Conservation (phyloP, 2,329 filamentous ascomycete species). For the Drechslera avenae region DNA sequence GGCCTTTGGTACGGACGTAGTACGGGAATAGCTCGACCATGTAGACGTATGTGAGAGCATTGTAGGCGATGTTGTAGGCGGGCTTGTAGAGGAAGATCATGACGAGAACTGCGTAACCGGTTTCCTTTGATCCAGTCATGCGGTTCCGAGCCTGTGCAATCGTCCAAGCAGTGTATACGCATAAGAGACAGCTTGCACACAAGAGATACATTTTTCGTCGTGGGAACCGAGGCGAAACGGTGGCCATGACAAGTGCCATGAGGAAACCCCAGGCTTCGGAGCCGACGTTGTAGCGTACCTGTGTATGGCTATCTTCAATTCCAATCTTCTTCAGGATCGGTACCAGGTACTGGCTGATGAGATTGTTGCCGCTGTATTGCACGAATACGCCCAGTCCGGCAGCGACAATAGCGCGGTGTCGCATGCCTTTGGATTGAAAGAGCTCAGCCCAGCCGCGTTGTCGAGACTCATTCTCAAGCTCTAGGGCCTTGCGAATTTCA, state of each 20-base stretch:
- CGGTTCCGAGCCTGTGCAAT: conserved; percentile 58
- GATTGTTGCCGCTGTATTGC: conserved; percentile 69
- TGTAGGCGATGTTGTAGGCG: conserved; percentile 63
- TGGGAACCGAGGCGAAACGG: conserved; percentile 61
- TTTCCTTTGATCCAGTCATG: conserved; percentile 37
- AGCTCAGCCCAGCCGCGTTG: conserved; percentile 64
- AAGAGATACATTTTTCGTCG: conserved; percentile 62
- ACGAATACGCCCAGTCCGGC: conserved; percentile 68
- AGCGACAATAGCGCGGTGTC: conserved; percentile 66
- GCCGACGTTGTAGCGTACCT: conserved; percentile 57
- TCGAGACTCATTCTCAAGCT: conserved; percentile 60
- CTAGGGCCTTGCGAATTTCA: conserved; percentile 68
- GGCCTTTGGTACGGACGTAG: conserved; percentile 56
- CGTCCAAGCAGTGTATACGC: conserved; percentile 47
- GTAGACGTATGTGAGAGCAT: conserved; percentile 62
- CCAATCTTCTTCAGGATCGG: conserved; percentile 66
- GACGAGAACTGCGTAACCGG: conserved; percentile 54
- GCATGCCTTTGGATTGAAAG: conserved; percentile 66
- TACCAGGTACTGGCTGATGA: conserved; percentile 69
- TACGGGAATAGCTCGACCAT: conserved; percentile 58
- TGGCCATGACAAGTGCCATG: conserved; percentile 61
- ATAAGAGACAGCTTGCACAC: conserved; percentile 43
- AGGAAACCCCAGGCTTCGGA: conserved; percentile 65
- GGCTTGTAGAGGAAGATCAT: conserved; percentile 60
- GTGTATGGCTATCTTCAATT: conserved; percentile 54